Base-by-base conservation (phyloP, 768 basidiomycete species). In the Boletus sp. region DNA sequence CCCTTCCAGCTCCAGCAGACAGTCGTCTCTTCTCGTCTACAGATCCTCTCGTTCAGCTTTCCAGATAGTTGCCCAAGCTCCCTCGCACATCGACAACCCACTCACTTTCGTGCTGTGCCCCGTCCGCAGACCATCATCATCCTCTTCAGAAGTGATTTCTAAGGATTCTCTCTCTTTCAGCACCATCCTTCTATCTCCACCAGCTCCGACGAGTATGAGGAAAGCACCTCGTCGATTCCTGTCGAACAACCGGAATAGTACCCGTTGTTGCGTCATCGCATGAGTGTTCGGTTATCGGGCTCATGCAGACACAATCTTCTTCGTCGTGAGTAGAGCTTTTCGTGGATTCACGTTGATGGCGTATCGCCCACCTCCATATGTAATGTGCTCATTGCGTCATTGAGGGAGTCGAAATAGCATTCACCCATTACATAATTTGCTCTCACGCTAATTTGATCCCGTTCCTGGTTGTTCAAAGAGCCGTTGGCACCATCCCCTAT, bases 271-370 rank as follows among this genome's bases (percentile, higher is more conserved):
- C 50, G 54, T 70, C 20, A 42, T 69, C 41, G 55, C 59, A 57
- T 69, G 54, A 68, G 47, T 1, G n/a, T 33, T 10, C 32, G 8
- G 7, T 35, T n/a, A 24, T 40, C 12, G 46, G 32, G 33, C 32
- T 20, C 50, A 28, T 11, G 30, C 54, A 10, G 24, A 17, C 41
- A 59, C n/a, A 59, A 50, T 40, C 18, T 61, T 40, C 18, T 61
- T 63, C 53, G 58, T 70, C 60, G 67, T 69, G 59, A 67, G 67
- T 59, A 49, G 3, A 48, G 5, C 9, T 18, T 1, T 39, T 30
- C 8, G n/a, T 33, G 15, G 6, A 24, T 20, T 41, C 28, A 45
- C 18, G 7, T 39, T n/a, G 32, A 20, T 29, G 1, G 33, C 3
- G 18, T 9, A 28, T 47, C 5, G 17, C 61, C 64, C 18, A 67